These are phyloP conservation scores for Plasmopara viticola DNA, from an alignment of 352 stramenopile species.

Conservation along the genomic window DNA sequence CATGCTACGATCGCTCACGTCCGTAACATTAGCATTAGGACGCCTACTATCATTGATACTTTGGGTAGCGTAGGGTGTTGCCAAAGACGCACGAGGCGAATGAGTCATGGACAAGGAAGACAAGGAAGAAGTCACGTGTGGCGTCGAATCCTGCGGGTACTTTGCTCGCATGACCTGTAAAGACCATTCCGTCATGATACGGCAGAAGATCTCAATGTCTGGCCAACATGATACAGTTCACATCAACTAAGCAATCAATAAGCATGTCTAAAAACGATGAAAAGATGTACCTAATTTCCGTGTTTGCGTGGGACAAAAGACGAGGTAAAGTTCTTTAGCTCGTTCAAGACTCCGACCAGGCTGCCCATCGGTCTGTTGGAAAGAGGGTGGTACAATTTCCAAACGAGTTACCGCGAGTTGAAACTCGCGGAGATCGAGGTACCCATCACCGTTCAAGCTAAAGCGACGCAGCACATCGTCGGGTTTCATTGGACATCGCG, in stretches of 20 bases:
- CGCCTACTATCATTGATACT: conserved; percentile 12
- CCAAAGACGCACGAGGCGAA: conserved; percentile 19
- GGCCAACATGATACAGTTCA: background rate
- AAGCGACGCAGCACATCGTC: conserved; percentile 67
- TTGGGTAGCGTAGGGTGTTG: conserved; percentile 50
- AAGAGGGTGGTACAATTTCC: conserved; percentile 33
- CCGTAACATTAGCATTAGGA: background rate
- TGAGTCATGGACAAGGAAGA: conserved; percentile 16
- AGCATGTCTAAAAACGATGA: background rate
- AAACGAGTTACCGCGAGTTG: conserved; percentile 65
- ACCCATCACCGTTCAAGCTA: conserved; percentile 68
- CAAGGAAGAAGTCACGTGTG: conserved; percentile 15
- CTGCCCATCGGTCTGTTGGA: conserved; percentile 3
- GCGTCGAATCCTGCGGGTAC: conserved; percentile 23
- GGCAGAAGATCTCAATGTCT: conserved; percentile 78
- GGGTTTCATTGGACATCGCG: conserved; percentile 50
- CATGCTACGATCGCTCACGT: conserved; percentile 6
- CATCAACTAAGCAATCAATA: background rate
- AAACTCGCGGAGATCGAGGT: conserved; percentile 72
- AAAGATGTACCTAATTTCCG: conserved; percentile 38
- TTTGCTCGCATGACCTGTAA: conserved; percentile 46
- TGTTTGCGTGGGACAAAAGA: conserved; percentile 61
- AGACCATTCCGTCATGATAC: conserved; percentile 77
- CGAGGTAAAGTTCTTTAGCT: conserved; percentile 49
- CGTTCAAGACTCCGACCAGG: conserved; percentile 22